Percentiles rank a stretch among this genome's conserved stretches.
Conservation (phyloP, 2,329 filamentous ascomycete genomes). For the Aspergillus hortae region DNA sequence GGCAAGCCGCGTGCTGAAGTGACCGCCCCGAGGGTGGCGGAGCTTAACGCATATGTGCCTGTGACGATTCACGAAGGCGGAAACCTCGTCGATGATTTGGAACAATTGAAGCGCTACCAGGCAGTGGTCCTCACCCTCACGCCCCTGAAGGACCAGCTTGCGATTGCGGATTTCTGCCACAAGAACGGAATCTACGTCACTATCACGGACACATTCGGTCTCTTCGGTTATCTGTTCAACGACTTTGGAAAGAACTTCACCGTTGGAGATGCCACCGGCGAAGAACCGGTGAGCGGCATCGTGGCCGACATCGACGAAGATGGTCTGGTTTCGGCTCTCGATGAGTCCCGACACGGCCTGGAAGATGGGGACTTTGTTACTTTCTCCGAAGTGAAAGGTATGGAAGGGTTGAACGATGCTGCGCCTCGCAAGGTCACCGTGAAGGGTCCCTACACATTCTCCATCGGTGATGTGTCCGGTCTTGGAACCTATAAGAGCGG, state of each 20-base stretch:
- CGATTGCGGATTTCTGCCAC: constrained; percentile 90
- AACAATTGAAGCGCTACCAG: constrained; percentile 85
- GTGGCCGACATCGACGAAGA: constrained; percentile 86
- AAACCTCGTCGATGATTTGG: constrained; percentile 71
- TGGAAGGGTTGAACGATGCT: constrained; percentile 80
- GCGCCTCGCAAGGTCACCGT: constrained; percentile 88
- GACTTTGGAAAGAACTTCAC: constrained; percentile 96
- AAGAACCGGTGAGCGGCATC: constrained; percentile 82
- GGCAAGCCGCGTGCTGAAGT: constrained; percentile 86
- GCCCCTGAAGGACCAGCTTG: constrained; percentile 73
- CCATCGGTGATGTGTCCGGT: constrained; percentile 86
- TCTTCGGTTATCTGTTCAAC: constrained; percentile 95
- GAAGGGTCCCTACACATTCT: constrained; percentile 96
- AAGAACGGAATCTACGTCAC: constrained; percentile 88
- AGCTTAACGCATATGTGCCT: constrained; percentile 95
- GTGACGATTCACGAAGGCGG: constrained; percentile 66
- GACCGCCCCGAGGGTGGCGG: constrained; percentile 83
- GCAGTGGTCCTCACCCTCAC: constrained; percentile 87
- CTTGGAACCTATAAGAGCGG: constrained; percentile 84
- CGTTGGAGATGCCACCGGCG: constrained; percentile 83
- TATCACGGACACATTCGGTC: constrained; percentile 81
- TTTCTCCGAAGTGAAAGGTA: constrained; percentile 87
- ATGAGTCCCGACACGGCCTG: constrained; percentile 90
- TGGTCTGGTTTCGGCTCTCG: constrained; percentile 84
- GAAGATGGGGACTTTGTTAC: constrained; percentile 97